Base-by-base conservation (phyloP, 306 rosid species). In the Gastrolobium bilobum region DNA sequence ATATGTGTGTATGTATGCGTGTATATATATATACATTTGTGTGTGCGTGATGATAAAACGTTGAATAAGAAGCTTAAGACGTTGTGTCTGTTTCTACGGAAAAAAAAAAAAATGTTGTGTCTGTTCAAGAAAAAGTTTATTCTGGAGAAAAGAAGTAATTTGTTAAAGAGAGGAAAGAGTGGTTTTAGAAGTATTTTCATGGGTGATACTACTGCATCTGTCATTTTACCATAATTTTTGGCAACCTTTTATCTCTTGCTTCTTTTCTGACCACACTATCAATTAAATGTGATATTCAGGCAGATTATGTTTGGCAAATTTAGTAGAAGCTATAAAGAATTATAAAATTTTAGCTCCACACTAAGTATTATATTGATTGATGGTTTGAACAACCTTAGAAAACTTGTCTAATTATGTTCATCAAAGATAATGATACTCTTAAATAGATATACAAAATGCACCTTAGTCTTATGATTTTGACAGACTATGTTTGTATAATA, bases 381-480 rank as follows among this genome's bases (percentile, higher is more conserved):
- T 59, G 8, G 73, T 40, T 48, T 59, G 34, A 68, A 4, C 34
- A 40, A 33, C 70, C 44, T 59, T 82, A 13, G 9, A 47, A 69
- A 57, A 50, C 10, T 42, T 33, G 43, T 76, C 33, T 11, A 10
- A 35, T 44, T 20, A 43, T 65, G 29, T 35, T 44, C 40, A 54
- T 47, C 47, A 60, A 47, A 48, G 29, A 63, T 62, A 38, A 39
- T 29, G 26, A 15, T 15, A 61, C 60, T 35, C 71, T 48, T 62
- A 47, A 75, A 75, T 48, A 3, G 39, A 13, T 47, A 8, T 20
- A 37, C 9, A 37, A 60, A 60, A 44, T 10, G 10, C 30, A 37
- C 52, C 52, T 57, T 30, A 51, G 15, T 73, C 56, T 29, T 56
- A 10, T 67, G 59, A 58, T 75, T 67, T 81, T 68, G 48, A 75